A percentile compares a stretch with the other conserved stretches of the same genome.
Conservation (phyloP, 78 protist genomes). For the slime mould (Dictyostelium discoideum) region DNA sequence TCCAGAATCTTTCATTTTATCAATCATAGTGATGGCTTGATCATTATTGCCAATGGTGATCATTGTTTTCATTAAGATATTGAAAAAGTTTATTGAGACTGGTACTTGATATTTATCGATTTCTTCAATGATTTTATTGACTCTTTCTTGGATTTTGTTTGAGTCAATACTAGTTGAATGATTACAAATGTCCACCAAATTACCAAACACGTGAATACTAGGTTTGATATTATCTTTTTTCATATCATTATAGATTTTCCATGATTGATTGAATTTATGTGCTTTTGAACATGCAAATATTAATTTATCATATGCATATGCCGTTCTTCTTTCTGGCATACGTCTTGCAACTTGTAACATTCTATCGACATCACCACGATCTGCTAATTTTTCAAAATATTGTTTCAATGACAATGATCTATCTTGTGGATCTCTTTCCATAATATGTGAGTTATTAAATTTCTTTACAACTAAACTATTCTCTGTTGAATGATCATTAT, state of each 20-base stretch:
- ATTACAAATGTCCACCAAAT: neutral
- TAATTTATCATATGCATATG: conserved; percentile 53
- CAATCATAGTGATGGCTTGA: neutral
- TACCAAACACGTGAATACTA: conserved; percentile 9
- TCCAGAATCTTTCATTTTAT: conserved; percentile 28
- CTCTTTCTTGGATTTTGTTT: neutral
- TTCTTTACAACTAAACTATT: neutral
- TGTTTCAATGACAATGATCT: conserved; percentile 41
- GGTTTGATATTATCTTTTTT: conserved; percentile 54
- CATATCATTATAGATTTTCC: conserved; percentile 41
- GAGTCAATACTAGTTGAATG: neutral
- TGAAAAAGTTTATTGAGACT: conserved; percentile 5
- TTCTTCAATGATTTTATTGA: conserved; percentile 15
- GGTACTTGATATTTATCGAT: conserved; percentile 20
- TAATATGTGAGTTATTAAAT: neutral
- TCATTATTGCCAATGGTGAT: neutral
- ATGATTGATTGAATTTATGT: conserved; percentile 28
- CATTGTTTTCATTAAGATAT: conserved; percentile 49
- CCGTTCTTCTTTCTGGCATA: conserved; percentile 37
- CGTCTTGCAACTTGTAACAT: neutral
- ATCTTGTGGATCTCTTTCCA: conserved; percentile 47
- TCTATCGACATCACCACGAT: conserved; percentile 10
- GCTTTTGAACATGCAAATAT: conserved; percentile 42
- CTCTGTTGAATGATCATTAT: neutral
- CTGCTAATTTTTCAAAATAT: conserved; percentile 42